phyloP scores from a whole-genome alignment of 2,329 filamentous ascomycete genomes.

The Aureobasidium leucospermi region DNA sequence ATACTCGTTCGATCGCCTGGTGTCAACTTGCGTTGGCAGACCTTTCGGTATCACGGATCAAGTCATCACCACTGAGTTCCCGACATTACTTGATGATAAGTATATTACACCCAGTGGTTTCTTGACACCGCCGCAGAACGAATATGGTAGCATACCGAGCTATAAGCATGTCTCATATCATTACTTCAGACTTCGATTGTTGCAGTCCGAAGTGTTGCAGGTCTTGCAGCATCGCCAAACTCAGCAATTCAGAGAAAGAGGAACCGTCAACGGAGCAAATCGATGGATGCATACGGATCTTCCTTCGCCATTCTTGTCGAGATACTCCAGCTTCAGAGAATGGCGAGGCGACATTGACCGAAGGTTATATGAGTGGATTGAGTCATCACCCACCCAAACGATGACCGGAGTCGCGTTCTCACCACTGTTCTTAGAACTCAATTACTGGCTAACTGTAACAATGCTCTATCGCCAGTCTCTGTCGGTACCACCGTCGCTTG shows the following conservation, averaged over 20 bases:
- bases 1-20: slow-evolving; percentile 89
- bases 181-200: slow-evolving; percentile 78
- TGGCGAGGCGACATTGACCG: slow-evolving; percentile 86
- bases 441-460: slow-evolving; percentile 96
- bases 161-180: slow-evolving; percentile 91
- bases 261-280: slow-evolving; percentile 54
- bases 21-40: slow-evolving; percentile 85
- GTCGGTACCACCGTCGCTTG: slow-evolving; percentile 78
- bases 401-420: slow-evolving; percentile 86
- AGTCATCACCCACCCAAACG: slow-evolving; percentile 64
- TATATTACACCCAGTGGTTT: slow-evolving; percentile 80
- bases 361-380: slow-evolving; percentile 79
- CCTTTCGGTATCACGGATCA: slow-evolving; percentile 95
- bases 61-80: slow-evolving; percentile 91
- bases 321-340: slow-evolving; percentile 75
- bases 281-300: slow-evolving; percentile 71
- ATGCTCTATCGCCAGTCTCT: slow-evolving; percentile 85
- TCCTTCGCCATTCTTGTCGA: slow-evolving; percentile 75
- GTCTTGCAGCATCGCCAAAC: slow-evolving; percentile 90
- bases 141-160: slow-evolving; percentile 45
- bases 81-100: slow-evolving; percentile 77
- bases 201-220: slow-evolving; percentile 93
- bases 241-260: slow-evolving; percentile 62
- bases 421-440: slow-evolving; percentile 82
- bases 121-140: slow-evolving; percentile 49